Base-by-base conservation (phyloP, 176 grass and related monocot genomes). In the Zizania latifolia region DNA sequence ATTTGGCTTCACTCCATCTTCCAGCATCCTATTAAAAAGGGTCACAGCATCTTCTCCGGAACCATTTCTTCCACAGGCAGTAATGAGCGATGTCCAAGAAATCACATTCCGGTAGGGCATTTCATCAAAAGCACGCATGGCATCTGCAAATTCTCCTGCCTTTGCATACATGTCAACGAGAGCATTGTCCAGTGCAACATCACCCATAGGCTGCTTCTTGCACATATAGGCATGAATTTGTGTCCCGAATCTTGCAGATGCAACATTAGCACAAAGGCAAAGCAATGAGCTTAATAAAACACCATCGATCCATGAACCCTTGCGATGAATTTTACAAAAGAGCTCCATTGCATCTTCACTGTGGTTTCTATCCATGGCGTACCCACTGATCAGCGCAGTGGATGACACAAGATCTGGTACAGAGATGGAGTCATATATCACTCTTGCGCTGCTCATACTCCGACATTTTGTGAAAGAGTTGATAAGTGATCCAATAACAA, bases 121-220 rank as follows among this genome's bases (percentile, higher is more conserved):
- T 82, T 93, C 91, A 66, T 93, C 75, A 74, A 97, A 97, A 68
- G 87, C 74, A 13, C 35, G 74, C 58, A 13, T 86, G 40, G 90
- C 86, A 83, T 81, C 84, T 69, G 55, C 37, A 66, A 92, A 75
- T 80, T 85, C 71, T 36, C 90, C 94, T 50, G 83, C 86, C 51
- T 97, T 97, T 29, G 86, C 86, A 76, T 97, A 93, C 94, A 97
- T 93, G 61, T 93, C 94, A 85, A 93, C 86, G 11, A 97, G 46
- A 54, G 94, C 78, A 81, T 93, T 97, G 28, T 67, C 68, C 71
- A 97, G 79, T 41, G 87, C 79, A 29, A 84, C 33, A 12, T 97
- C 93, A 82, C 35, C 71, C 81, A 78, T 54, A 10, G 70, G 53
- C 74, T 76, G 62, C 30, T 74, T 78, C 55, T 97, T 97, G 67